phyloP scores from a whole-genome alignment of 1,139 yeast genomes.

The Hyphopichia khmerensis region DNA sequence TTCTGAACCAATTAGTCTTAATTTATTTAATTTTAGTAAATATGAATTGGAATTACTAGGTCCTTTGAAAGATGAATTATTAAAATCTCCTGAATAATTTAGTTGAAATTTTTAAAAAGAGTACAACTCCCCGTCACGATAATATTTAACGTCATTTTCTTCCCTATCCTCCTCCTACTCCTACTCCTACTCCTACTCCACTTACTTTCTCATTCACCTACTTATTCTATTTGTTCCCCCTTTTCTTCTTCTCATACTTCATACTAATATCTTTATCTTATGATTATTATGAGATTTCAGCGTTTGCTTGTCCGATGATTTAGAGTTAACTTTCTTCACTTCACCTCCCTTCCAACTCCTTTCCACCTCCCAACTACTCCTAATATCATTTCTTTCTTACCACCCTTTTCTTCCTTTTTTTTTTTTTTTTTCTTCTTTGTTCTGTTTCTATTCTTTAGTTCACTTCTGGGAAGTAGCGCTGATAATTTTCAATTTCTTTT shows the following conservation, averaged over 20 bases:
- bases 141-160: neutral
- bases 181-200: neutral
- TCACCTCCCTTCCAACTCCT: too few relatives aligned
- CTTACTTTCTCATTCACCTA: too few relatives aligned
- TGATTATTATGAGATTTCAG: neutral
- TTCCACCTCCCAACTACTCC: too few relatives aligned
- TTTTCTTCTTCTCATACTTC: neutral
- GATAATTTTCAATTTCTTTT: neutral
- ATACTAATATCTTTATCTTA: neutral
- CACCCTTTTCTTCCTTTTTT: neutral
- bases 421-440: neutral
- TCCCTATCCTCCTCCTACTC: neutral
- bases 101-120: neutral
- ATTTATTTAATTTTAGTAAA: slow-evolving; percentile 54
- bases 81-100: slow-evolving; percentile 8
- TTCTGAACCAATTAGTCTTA: slow-evolving; percentile 38
- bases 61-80: slow-evolving; percentile 34
- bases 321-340: neutral
- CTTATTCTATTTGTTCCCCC: too few relatives aligned
- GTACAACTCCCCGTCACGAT: neutral
- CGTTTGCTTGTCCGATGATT: neutral
- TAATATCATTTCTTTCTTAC: too few relatives aligned
- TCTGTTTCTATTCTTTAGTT: neutral
- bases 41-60: slow-evolving; percentile 54
- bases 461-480: neutral